Evolutionary conservation across 345 rosid genomes (phyloP), one percentile per base, ranked within the genome.

Genomic region (Camelina sativa): DNA sequence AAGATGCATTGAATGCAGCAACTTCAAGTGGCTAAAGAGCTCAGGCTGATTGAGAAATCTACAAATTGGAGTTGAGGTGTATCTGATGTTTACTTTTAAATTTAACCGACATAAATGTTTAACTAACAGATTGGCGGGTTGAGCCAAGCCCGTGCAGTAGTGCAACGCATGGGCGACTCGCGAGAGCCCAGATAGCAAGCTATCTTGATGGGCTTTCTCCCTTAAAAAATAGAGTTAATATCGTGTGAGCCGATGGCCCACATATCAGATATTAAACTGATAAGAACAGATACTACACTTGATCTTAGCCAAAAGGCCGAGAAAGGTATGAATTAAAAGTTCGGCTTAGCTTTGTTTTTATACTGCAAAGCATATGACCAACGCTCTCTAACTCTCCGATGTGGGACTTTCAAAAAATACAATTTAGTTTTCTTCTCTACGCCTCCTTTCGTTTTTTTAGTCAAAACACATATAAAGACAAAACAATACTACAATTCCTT

Each of bases 281-380:
- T 37, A 37, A 37, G 40, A 37, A 37, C 40, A 37, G 40, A 37
- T 37, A 34, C 85, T 85, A 85, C 85, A 83, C 82, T 85, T 83
- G 89, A 85, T 85, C 86, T 85, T 85, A 85, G 86, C 88, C 88
- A 85, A 85, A 85, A 85, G 85, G 89, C 86, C 85, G 87, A 83
- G 85, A 85, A 83, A 85, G 87, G 85, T 80, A 83, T 83, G 82
- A 75, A 0, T 63, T 37, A 30, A 0, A 6, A 0, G 11, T 0
- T 0, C 0, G 1, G 8, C 34, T 7, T 7, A 7, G 44, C 43
- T 35, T 57, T 11, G 0, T 2, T 11, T 28, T 54, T 63, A 73
- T 73, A 54, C 0, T 3, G 11, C 5, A 9, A 73, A 2, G 47
- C 15, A 20, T 10, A 17, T 44, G 22, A 46, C 40, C 1, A 16